These are phyloP conservation scores for Collybiopsis luxurians DNA, from an alignment of 768 basidiomycete genomes.

Conservation along the genomic window DNA sequence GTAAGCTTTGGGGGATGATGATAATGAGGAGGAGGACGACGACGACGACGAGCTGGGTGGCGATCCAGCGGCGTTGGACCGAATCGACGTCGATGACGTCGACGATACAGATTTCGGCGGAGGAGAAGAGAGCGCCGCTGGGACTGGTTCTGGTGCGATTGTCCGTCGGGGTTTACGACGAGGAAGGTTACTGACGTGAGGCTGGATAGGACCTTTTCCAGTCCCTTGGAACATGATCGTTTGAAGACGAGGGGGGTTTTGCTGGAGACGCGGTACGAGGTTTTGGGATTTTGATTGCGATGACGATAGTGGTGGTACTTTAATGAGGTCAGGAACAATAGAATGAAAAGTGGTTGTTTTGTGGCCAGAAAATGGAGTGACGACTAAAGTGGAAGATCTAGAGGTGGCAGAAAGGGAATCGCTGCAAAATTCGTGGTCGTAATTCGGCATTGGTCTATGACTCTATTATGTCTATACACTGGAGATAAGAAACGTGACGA, in stretches of 20 bases:
- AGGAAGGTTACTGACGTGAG: conserved; percentile 4
- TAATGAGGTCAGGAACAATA: not conserved
- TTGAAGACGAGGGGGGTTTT: not conserved
- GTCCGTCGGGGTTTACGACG: not conserved
- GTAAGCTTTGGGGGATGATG: not conserved
- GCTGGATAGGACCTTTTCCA: conserved; percentile 4
- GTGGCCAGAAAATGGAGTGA: not conserved
- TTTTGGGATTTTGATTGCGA: too few relatives aligned
- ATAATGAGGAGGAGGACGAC: not conserved
- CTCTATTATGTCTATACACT: too few relatives aligned
- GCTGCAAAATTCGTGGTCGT: not conserved
- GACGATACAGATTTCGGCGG: not conserved
- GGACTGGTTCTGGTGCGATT: not conserved
- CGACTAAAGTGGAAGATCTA: not conserved
- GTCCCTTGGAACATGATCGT: not conserved
- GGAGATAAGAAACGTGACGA: too few relatives aligned
- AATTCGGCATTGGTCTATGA: conserved; percentile 1
- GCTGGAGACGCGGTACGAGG: not conserved
- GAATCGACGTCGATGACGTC: conserved; percentile 1
- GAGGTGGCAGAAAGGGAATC: conserved; percentile 2
- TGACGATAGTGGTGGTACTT: not conserved
- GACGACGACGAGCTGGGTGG: not conserved
- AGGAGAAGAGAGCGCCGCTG: too few relatives aligned
- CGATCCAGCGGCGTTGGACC: not conserved
- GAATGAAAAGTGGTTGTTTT: not conserved